Conservation (phyloP, 495 filamentous ascomycete species). For the Xylaria acuta region DNA sequence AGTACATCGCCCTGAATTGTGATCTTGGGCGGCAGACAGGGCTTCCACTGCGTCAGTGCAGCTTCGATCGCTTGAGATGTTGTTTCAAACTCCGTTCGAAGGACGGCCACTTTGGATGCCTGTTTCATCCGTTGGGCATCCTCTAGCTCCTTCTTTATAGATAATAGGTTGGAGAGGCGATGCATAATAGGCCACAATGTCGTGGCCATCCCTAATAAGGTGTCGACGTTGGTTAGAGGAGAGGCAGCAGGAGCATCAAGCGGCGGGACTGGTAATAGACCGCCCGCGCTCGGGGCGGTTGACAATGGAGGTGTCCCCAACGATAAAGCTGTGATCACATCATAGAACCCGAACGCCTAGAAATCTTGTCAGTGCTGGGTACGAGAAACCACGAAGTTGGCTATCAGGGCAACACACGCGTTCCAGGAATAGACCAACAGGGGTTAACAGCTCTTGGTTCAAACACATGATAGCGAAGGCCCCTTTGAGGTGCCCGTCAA, state of each 20-base stretch:
- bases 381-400: background rate
- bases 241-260: constrained; percentile 52
- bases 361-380: constrained; percentile 22
- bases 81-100: constrained; percentile 61
- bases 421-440: constrained; percentile 63
- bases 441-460: constrained; percentile 51
- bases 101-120: constrained; percentile 56
- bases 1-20: constrained; percentile 26
- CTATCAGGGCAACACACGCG: constrained; percentile 48
- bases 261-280: constrained; percentile 53
- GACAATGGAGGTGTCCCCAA: constrained; percentile 64
- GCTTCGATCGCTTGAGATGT: constrained; percentile 62
- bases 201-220: constrained; percentile 66
- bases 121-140: constrained; percentile 42
- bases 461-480: constrained; percentile 64
- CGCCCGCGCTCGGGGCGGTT: constrained; percentile 53
- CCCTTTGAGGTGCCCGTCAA: constrained; percentile 65
- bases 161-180: constrained; percentile 61
- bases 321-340: constrained; percentile 68
- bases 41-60: constrained; percentile 62
- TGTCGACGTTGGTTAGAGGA: constrained; percentile 59
- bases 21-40: constrained; percentile 44
- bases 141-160: constrained; percentile 57
- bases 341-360: constrained; percentile 69
- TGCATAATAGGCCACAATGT: constrained; percentile 70